phyloP scores from a whole-genome alignment of 345 rosid species.

The Eucalyptus pumila region DNA sequence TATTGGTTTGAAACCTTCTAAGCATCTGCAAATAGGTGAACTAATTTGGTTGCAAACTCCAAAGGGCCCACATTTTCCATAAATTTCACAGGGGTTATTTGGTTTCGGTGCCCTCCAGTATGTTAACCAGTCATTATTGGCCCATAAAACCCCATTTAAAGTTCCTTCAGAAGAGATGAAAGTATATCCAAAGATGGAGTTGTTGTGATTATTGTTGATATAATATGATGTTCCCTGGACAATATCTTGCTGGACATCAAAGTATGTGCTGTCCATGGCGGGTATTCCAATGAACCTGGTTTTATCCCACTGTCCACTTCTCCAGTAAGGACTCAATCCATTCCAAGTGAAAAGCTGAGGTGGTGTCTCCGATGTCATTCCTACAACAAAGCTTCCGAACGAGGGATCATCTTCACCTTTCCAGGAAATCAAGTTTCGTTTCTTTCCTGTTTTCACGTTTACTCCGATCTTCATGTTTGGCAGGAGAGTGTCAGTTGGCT shows the following conservation, averaged over 20 bases:
- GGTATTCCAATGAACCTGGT: background rate
- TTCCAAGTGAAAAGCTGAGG: slow-evolving; percentile 7
- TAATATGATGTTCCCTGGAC: background rate
- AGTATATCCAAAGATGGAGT: background rate
- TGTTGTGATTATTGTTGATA: background rate
- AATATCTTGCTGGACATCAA: background rate
- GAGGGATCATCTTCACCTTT: slow-evolving; percentile 11
- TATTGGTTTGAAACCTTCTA: slow-evolving; percentile 21
- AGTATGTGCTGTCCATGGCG: background rate
- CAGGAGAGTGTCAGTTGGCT: slow-evolving; percentile 18
- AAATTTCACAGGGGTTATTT: slow-evolving; percentile 6
- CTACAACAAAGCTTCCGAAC: background rate
- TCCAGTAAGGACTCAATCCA: background rate
- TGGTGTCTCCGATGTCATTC: background rate
- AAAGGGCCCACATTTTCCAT: slow-evolving; percentile 7
- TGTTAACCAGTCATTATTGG: background rate
- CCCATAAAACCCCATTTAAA: background rate
- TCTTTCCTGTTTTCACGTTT: background rate
- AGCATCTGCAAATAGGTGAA: slow-evolving; percentile 1
- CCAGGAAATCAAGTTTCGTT: slow-evolving; percentile 15
- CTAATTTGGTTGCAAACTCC: slow-evolving; percentile 6
- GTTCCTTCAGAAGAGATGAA: background rate
- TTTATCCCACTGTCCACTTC: background rate
- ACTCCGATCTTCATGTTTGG: slow-evolving; percentile 24
- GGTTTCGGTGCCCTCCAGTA: background rate